Evolutionary conservation across 495 filamentous ascomycete species (phyloP).

Genomic region (Talaromyces ruber): DNA sequence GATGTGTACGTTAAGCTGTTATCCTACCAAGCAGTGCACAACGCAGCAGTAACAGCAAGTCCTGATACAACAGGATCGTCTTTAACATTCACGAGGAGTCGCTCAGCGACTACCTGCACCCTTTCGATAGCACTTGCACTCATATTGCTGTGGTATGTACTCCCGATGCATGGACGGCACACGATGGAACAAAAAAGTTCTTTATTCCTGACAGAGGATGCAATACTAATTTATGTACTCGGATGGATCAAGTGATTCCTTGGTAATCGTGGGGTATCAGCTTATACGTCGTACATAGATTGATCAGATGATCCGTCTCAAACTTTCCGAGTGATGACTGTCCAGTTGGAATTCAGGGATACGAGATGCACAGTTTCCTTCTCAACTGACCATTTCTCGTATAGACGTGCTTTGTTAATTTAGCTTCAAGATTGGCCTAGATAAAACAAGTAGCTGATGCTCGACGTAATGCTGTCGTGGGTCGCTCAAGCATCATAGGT

Average conservation of each 20-base stretch:
- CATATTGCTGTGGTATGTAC: neutral
- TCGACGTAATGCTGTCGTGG: neutral
- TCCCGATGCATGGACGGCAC: too few relatives aligned
- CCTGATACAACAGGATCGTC: neutral
- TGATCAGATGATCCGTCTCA: neutral
- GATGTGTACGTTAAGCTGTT: too few relatives aligned
- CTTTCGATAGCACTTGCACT: neutral
- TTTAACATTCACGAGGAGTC: neutral
- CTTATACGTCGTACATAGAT: neutral
- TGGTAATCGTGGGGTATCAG: neutral
- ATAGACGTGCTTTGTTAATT: neutral
- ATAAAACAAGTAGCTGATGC: neutral
- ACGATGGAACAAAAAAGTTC: too few relatives aligned
- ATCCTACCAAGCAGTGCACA: neutral
- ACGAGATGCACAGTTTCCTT: neutral
- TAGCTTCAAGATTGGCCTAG: neutral
- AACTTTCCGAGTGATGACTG: neutral
- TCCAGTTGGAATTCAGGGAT: neutral
- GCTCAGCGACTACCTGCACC: neutral
- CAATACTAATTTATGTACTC: too few relatives aligned
- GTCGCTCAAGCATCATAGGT: neutral
- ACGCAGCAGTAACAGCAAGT: neutral
- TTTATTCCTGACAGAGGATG: too few relatives aligned
- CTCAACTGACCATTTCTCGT: neutral
- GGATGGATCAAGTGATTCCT: too few relatives aligned